These are phyloP conservation scores for Blastocladiella emersonii DNA, from an alignment of 371 early-diverging fungal species.

Conservation along the genomic window DNA sequence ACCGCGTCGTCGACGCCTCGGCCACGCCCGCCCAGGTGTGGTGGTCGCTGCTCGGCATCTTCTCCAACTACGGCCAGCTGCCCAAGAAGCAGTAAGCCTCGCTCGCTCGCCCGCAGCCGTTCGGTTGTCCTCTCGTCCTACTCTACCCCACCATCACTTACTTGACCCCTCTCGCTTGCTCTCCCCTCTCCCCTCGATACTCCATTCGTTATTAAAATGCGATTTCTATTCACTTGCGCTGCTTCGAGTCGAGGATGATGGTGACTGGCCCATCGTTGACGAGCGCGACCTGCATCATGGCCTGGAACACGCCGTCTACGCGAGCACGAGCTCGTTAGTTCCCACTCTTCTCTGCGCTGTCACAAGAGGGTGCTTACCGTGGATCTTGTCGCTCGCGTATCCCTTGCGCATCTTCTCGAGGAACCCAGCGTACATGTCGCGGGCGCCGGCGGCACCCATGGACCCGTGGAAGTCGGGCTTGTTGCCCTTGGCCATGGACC, in stretches of 20 bases:
- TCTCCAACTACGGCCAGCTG: neutral
- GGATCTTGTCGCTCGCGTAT: conserved; percentile 45
- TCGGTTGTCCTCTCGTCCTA: too few relatives aligned
- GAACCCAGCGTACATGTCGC: conserved; percentile 54
- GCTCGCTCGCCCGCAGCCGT: too few relatives aligned
- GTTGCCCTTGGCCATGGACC: conserved; percentile 51
- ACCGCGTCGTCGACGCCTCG: conserved; percentile 83
- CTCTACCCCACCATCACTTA: too few relatives aligned
- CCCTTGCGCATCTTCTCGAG: conserved; percentile 45
- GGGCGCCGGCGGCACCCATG: conserved; percentile 56
- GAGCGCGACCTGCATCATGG: conserved; percentile 74
- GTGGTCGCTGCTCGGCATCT: conserved; percentile 64
- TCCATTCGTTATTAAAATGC: too few relatives aligned
- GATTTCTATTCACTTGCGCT: neutral
- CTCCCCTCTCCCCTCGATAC: too few relatives aligned
- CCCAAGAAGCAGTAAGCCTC: too few relatives aligned
- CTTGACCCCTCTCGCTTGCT: too few relatives aligned
- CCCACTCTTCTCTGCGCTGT: neutral
- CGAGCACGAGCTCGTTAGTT: neutral
- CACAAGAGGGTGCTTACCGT: conserved; percentile 32
- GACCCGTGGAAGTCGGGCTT: conserved; percentile 83
- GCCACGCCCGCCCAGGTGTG: conserved; percentile 82
- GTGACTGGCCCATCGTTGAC: conserved; percentile 57
- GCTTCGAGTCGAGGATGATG: conserved; percentile 15
- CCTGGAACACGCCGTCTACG: conserved; percentile 62